Base-by-base conservation (phyloP, 75 land plant genomes). In the Azolla pinnata region DNA sequence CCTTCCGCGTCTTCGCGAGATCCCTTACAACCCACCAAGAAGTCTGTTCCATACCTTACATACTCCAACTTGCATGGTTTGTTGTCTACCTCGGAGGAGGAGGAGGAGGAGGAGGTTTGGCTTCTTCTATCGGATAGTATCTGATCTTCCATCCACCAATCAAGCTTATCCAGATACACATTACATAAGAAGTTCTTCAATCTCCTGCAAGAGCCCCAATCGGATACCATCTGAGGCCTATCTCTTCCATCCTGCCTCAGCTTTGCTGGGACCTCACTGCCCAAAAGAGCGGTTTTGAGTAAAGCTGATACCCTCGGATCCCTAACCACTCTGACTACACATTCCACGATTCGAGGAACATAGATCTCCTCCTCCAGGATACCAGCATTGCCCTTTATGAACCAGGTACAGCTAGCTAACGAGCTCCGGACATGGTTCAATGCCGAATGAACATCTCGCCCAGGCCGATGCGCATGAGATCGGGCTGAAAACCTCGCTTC, bases 391-490 rank as follows among this genome's bases (percentile, higher is more conserved):
- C 71, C 81, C 59, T 54, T 78, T 29, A 84, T 21, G 34, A 84
- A 81, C 88, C 88, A 84, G 21, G 74, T 23, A 33, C 78, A 81
- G 33, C 84, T 81, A n/a, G 81, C 76, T 40, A 81, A 84, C 23
- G 71, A 67, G 45, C 71, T 81, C 55, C 83, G 44, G 38, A 81
- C 63, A 1, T 80, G 75, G 38, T 84, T 63, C 19, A 84, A 64
- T 9, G 78, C 78, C 7, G 87, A 71, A 45, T 84, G 87, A 0
- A 81, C 75, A 48, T 31, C 66, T 49, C 87, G 40, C 4, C 81
- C 81, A 19, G 81, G 87, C 19, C 87, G 73, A 64, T 74, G 81
- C 23, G 70, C 81, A 57, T 81, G 81, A 1, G 87, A 81, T 24
- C 67, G 74, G 5, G 53, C 26, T 9, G 81, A 77, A 31, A 81